Evolutionary conservation across 768 basidiomycete species (phyloP).

Genomic region (Tylopilus subfusipes): DNA sequence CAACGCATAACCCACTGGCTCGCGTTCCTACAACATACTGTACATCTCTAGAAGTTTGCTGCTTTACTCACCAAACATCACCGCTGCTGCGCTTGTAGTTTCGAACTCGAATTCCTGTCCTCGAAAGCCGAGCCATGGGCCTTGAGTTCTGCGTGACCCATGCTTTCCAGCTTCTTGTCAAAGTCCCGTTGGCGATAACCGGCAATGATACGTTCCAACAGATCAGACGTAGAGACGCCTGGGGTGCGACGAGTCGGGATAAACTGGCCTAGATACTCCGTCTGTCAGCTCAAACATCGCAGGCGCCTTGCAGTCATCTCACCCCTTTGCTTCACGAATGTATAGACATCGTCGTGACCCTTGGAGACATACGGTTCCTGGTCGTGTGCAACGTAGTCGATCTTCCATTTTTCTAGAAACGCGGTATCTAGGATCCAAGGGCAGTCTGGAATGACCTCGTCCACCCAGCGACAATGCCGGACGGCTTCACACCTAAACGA

Average conservation of each 20-base stretch:
- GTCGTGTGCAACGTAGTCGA: constrained; percentile 98
- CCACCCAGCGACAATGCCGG: constrained; percentile 97
- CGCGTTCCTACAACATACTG: constrained; percentile 10
- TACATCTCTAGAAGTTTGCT: too few species aligned
- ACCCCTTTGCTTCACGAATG: constrained; percentile 78
- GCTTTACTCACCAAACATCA: not conserved
- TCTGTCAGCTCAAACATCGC: not conserved
- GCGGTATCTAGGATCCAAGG: constrained; percentile 86
- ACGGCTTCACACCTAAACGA: constrained; percentile 72
- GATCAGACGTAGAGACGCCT: constrained; percentile 88
- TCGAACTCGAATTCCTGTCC: constrained; percentile 3
- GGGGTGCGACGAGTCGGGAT: constrained; percentile 93
- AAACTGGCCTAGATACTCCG: constrained; percentile 67
- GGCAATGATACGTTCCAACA: constrained; percentile 87
- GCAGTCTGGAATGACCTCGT: constrained; percentile 85
- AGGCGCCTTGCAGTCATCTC: constrained; percentile 15
- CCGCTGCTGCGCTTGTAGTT: not conserved
- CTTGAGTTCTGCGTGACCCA: constrained; percentile 72
- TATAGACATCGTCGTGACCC: constrained; percentile 86
- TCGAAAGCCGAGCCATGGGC: constrained; percentile 46
- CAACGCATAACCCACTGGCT: not conserved
- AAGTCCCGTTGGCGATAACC: constrained; percentile 83
- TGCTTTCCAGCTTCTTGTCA: constrained; percentile 85
- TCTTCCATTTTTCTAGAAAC: constrained; percentile 80
- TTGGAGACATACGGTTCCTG: constrained; percentile 80